Conservation (phyloP, 1,284 basidiomycete genomes). For the Tremellales sp. region DNA sequence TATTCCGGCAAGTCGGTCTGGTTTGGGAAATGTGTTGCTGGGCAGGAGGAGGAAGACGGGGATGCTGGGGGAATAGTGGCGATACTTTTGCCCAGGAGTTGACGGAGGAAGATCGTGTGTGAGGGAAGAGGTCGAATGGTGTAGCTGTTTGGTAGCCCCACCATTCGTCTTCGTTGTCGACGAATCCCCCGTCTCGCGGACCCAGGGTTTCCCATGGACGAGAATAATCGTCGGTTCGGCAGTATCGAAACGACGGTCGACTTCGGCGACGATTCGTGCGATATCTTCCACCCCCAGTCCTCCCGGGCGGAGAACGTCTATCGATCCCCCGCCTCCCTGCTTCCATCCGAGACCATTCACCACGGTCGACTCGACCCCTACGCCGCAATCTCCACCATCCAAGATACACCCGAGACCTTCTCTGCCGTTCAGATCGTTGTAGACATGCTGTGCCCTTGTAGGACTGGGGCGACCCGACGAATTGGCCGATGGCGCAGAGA, state of each 20-base stretch:
- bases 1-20: conserved; percentile 37
- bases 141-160: background rate
- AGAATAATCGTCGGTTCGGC: background rate
- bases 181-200: background rate
- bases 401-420: conserved; percentile 72
- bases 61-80: conserved; percentile 88
- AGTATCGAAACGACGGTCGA: conserved; percentile 29
- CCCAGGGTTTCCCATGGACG: conserved; percentile 4
- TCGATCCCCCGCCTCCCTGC: conserved; percentile 57
- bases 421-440: conserved; percentile 62
- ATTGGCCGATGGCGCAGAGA: conserved; percentile 96
- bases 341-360: conserved; percentile 69
- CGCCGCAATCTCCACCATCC: conserved; percentile 85
- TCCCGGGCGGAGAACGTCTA: conserved; percentile 86
- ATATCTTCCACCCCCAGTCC: conserved; percentile 90
- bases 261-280: conserved; percentile 56
- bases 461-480: conserved; percentile 91
- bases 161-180: background rate
- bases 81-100: conserved; percentile 99
- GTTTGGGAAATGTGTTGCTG: conserved; percentile 42
- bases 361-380: conserved; percentile 95
- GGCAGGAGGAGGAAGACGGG: conserved; percentile 73
- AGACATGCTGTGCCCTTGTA: conserved; percentile 84
- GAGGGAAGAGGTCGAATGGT: background rate
- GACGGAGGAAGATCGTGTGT: conserved; percentile 59